Percentiles rank a stretch among this genome's conserved stretches.
Evolutionary conservation across 805 yeast species (phyloP).

Genomic region (Cyberlindnera xylosilytica): DNA sequence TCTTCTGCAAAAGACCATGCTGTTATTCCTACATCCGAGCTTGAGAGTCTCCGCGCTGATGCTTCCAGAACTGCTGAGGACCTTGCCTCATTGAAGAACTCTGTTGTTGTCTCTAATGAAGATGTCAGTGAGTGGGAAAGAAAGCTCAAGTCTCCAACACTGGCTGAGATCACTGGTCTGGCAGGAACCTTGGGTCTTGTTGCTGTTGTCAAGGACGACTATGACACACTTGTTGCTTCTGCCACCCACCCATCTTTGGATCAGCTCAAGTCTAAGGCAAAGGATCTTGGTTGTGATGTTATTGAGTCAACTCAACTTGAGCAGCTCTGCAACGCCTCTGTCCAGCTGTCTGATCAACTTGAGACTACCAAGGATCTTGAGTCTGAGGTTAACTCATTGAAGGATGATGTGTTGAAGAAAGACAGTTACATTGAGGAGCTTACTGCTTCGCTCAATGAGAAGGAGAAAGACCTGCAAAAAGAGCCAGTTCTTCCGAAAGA

Average conservation of each 20-base stretch:
- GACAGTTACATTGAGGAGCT: constrained; percentile 15
- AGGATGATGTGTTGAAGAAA: constrained; percentile 12
- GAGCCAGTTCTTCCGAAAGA: constrained; percentile 16
- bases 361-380: no score
- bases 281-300: constrained; percentile 21
- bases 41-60: constrained; percentile 5
- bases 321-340: constrained; percentile 1
- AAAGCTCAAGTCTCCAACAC: constrained; percentile 18
- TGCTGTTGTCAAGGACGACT: constrained; percentile 9
- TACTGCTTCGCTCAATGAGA: constrained; percentile 10
- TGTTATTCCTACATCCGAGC: constrained; percentile 24
- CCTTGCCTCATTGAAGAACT: constrained; percentile 14
- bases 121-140: constrained; percentile 15
- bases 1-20: constrained; percentile 11
- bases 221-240: constrained; percentile 17
- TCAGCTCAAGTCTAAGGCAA: constrained; percentile 18
- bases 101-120: constrained; percentile 7
- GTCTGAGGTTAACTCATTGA: constrained; percentile 4
- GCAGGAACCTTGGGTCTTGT: constrained; percentile 7
- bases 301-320: constrained; percentile 6
- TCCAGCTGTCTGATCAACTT: constrained; percentile 7
- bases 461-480: constrained; percentile 13
- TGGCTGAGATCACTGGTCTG: constrained; percentile 13
- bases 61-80: constrained; percentile 19
- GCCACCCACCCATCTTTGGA: constrained; percentile 27